Percentiles rank a stretch among this genome's conserved stretches.
Evolutionary conservation across 2,329 filamentous ascomycete genomes (phyloP).

Genomic region (Hyphodiscus sp.): DNA sequence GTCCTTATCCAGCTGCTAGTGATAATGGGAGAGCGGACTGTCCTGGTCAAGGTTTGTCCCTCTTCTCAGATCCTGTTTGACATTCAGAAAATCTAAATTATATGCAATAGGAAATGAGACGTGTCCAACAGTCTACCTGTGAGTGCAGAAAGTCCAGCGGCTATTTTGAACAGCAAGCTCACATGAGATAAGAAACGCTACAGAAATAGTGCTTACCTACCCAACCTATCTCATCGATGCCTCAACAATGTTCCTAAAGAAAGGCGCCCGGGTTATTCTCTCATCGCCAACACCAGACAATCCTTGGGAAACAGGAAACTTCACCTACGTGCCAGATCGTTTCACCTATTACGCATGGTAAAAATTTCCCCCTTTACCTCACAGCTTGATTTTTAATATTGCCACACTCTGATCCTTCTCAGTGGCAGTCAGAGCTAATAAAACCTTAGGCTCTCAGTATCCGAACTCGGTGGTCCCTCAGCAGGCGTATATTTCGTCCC

Average conservation of each 20-base stretch:
- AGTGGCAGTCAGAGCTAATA: background rate
- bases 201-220: slow-evolving; percentile 21
- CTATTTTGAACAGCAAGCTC: background rate
- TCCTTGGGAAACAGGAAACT: slow-evolving; percentile 50
- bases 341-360: slow-evolving; percentile 45
- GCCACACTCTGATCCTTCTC: background rate
- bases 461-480: slow-evolving; percentile 14
- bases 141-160: background rate
- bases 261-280: slow-evolving; percentile 54
- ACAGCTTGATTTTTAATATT: background rate
- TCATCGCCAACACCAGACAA: slow-evolving; percentile 56
- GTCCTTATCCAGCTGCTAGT: slow-evolving; percentile 34
- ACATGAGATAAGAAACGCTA: slow-evolving; percentile 9
- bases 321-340: slow-evolving; percentile 37
- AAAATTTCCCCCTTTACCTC: background rate
- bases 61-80: background rate
- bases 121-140: slow-evolving; percentile 17
- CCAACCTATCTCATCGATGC: slow-evolving; percentile 18
- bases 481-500: slow-evolving; percentile 19
- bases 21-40: slow-evolving; percentile 60
- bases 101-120: slow-evolving; percentile 13
- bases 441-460: slow-evolving; percentile 11
- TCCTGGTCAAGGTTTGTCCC: slow-evolving; percentile 21
- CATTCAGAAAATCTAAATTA: background rate
- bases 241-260: slow-evolving; percentile 30